Conservation (phyloP, 108 stramenopile genomes). For the Licmophora abbreviata region DNA sequence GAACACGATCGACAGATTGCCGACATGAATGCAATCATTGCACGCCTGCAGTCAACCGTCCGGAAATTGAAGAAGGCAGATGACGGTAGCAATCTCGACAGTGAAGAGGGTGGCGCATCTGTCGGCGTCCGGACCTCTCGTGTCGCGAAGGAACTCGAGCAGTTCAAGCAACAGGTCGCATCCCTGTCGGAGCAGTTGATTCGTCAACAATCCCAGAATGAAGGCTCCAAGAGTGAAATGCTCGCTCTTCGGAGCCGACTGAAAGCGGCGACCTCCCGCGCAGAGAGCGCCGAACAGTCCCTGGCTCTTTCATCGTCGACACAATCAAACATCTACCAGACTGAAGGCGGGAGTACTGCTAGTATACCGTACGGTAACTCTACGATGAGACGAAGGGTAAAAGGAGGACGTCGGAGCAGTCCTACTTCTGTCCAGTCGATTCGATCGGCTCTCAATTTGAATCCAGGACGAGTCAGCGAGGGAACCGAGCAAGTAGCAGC, state of each 20-base stretch:
- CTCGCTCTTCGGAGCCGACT: slow-evolving; percentile 64
- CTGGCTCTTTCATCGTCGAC: slow-evolving; percentile 1
- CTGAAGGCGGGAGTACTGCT: slow-evolving; percentile 16
- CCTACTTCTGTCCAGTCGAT: slow-evolving; percentile 44
- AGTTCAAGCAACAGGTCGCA: slow-evolving; percentile 43
- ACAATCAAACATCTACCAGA: slow-evolving; percentile 9
- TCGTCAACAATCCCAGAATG: slow-evolving; percentile 50
- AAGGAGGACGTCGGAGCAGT: slow-evolving; percentile 19
- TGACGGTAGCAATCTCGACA: not conserved
- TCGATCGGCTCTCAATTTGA: slow-evolving; percentile 52
- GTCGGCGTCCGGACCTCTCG: not conserved
- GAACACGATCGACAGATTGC: slow-evolving; percentile 59
- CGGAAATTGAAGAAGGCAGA: slow-evolving; percentile 2
- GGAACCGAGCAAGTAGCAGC: slow-evolving; percentile 46
- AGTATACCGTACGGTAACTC: slow-evolving; percentile 1
- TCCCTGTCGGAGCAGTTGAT: slow-evolving; percentile 60
- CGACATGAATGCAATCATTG: slow-evolving; percentile 43
- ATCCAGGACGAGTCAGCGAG: slow-evolving; percentile 36
- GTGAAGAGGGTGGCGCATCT: not conserved
- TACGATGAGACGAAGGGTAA: slow-evolving; percentile 19
- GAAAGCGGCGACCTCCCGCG: slow-evolving; percentile 44
- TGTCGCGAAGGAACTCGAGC: slow-evolving; percentile 11
- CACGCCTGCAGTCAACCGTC: slow-evolving; percentile 33
- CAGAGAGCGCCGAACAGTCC: slow-evolving; percentile 53
- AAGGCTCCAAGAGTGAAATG: slow-evolving; percentile 49